These are phyloP conservation scores for Biscogniauxia marginata DNA, from an alignment of 2,329 filamentous ascomycete genomes.

Conservation along the genomic window DNA sequence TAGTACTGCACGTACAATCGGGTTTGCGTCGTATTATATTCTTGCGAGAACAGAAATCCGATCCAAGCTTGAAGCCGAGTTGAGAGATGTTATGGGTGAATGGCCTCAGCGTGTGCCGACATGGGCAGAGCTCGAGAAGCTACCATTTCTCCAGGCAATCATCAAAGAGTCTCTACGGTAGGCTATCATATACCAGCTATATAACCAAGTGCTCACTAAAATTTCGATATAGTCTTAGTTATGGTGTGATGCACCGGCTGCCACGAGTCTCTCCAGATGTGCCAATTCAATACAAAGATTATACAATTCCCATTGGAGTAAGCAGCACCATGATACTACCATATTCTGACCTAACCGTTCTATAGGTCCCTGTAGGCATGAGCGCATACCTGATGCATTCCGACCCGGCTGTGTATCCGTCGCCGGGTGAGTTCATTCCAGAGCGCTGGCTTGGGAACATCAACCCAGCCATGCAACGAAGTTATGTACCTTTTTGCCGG, in stretches of 20 bases:
- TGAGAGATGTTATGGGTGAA: conserved; percentile 21
- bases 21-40: conserved; percentile 22
- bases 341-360: not conserved
- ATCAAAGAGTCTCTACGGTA: conserved; percentile 23
- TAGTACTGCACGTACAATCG: conserved; percentile 28
- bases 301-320: conserved; percentile 18
- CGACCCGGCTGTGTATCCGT: conserved; percentile 22
- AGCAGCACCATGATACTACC: no score
- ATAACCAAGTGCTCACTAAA: not conserved
- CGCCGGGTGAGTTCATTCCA: conserved; percentile 24
- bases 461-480: conserved; percentile 7
- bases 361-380: conserved; percentile 23
- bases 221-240: conserved; percentile 7
- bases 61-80: conserved; percentile 22
- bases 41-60: conserved; percentile 13
- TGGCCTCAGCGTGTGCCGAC: conserved; percentile 22
- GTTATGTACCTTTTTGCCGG: conserved; percentile 12
- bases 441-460: conserved; percentile 25
- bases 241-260: conserved; percentile 19
- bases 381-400: conserved; percentile 23
- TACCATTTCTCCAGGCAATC: conserved; percentile 35
- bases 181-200: not conserved
- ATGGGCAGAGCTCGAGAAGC: conserved; percentile 30
- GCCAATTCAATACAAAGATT: conserved; percentile 20
- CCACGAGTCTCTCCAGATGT: conserved; percentile 21